Percentiles rank a stretch among this genome's conserved stretches.
Evolutionary conservation across 148 eudicot species (phyloP).

Genomic region (Nepenthes gracilis): DNA sequence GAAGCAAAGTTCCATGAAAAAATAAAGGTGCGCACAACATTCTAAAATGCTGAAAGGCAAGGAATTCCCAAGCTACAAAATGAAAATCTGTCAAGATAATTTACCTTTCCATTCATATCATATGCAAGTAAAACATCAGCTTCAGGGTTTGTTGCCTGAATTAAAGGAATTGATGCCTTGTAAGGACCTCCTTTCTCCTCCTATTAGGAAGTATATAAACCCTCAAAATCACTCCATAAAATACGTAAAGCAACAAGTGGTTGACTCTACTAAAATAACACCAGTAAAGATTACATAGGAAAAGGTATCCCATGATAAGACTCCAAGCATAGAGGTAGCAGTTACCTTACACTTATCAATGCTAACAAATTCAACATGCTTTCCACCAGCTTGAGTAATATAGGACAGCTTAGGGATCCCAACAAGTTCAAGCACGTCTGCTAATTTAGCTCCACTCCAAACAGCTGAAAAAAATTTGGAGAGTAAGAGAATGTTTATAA

Average conservation of each 20-base stretch:
- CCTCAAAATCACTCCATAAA: not conserved
- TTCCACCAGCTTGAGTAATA: constrained; percentile 61
- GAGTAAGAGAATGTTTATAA: not conserved
- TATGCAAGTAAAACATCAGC: constrained; percentile 90
- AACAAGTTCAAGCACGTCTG: constrained; percentile 85
- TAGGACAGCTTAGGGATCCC: constrained; percentile 61
- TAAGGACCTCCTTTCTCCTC: constrained; percentile 96
- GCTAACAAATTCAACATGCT: constrained; percentile 93
- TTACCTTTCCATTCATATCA: constrained; percentile 94
- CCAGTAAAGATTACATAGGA: not conserved
- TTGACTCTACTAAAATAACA: too few relatives aligned
- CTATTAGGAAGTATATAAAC: constrained; percentile 12
- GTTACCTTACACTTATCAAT: constrained; percentile 91
- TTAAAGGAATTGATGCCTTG: constrained; percentile 77
- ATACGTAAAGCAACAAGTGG: not conserved
- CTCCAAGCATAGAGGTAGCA: not conserved
- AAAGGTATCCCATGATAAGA: not conserved
- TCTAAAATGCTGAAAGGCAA: too few relatives aligned
- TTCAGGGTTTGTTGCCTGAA: constrained; percentile 77
- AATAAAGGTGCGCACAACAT: too few relatives aligned
- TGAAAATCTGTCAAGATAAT: not conserved
- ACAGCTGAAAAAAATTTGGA: constrained; percentile 41
- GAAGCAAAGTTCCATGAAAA: too few relatives aligned
- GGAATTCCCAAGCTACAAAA: too few relatives aligned
- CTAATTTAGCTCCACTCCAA: constrained; percentile 91